These are phyloP conservation scores for Cyanophora paradoxa DNA, from an alignment of 78 protist species.

Conservation along the genomic window DNA sequence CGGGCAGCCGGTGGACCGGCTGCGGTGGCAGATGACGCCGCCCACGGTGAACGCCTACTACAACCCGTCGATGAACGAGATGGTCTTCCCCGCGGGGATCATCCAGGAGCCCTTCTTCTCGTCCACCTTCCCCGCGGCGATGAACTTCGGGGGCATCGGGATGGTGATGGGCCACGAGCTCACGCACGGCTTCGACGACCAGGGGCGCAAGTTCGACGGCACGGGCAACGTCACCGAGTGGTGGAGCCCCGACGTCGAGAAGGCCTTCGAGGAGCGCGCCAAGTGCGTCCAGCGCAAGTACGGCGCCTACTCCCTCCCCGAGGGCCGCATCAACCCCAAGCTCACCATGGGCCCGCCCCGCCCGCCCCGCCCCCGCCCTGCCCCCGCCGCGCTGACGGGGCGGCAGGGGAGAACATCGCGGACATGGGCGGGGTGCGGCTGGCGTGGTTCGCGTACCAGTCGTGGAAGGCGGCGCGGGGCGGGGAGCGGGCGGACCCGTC, in stretches of 20 bases:
- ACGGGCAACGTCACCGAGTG: not conserved
- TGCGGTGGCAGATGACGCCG: conserved; percentile 16
- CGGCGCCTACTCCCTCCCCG: too few relatives aligned
- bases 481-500: not conserved
- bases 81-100: conserved; percentile 33
- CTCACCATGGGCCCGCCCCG: too few relatives aligned
- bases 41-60: conserved; percentile 28
- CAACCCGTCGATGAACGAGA: conserved; percentile 10
- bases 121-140: not conserved
- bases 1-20: not conserved
- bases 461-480: too few relatives aligned
- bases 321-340: too few relatives aligned
- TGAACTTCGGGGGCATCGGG: conserved; percentile 30
- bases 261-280: too few relatives aligned
- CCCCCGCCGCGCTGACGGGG: too few relatives aligned
- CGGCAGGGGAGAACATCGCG: too few relatives aligned
- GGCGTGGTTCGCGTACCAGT: too few relatives aligned
- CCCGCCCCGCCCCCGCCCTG: too few relatives aligned
- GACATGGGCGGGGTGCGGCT: too few relatives aligned
- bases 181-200: conserved; percentile 28
- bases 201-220: not conserved
- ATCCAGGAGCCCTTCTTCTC: conserved; percentile 34
- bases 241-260: not conserved
- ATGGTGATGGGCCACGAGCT: conserved; percentile 34
- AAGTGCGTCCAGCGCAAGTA: too few relatives aligned